Base-by-base conservation (phyloP, 441 rosid species). In the Codiaeum variegatum region DNA sequence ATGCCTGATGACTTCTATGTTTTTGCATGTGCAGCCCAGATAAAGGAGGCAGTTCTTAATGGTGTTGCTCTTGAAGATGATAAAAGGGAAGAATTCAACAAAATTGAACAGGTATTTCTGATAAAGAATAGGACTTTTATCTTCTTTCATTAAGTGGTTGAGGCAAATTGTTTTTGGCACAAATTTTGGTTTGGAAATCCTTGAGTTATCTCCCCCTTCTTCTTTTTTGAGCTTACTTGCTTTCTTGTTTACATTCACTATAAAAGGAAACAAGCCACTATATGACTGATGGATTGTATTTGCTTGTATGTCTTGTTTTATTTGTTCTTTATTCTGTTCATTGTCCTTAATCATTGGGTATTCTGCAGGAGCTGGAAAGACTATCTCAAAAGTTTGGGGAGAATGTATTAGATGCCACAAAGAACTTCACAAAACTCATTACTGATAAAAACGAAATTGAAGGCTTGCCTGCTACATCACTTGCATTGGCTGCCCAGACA, bases 381-480 rank as follows among this genome's bases (percentile, higher is more conserved):
- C 83, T 90, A 51, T 84, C 95, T 60, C 91, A 87, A 68, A 94
- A 90, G 76, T 94, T 94, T 67, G 84, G 69, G 60, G 97, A 90
- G 81, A 94, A 94, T 67, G 96, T 90, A 71, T 79, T 94, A 85
- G 98, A 94, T 78, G 91, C 97, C 71, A 94, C 97, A 76, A 94
- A 91, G 81, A 88, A 86, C 63, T 94, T 88, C 83, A 95, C 88
- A 84, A 94, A 89, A 79, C 73, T 90, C 66, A 84, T 94, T 49
- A 85, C 86, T 1, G 90, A 89, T 80, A 87, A 91, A 83, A 89
- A 85, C 70, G 97, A 88, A 70, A 83, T 94, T 49, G 94, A 90
- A 38, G 98, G 88, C 67, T 74, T 85, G 82, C 96, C 90, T 69
- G 87, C 94, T 54, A 84, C 91, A 26, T 88, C 97, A 79, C 92